Conservation (phyloP, 305 asterid genomes). For the Plantago coronopus region DNA sequence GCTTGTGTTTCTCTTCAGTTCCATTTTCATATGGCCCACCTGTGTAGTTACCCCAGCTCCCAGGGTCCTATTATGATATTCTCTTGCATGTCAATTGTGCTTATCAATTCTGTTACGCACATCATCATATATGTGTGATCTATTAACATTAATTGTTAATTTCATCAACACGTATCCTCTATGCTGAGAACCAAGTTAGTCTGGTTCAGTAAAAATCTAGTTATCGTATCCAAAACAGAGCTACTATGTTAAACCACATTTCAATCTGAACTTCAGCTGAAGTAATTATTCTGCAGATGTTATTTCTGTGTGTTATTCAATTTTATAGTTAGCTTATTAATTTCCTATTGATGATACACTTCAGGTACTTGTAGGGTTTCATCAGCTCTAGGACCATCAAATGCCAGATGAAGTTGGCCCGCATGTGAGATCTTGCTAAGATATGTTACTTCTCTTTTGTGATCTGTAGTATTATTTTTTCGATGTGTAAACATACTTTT, state of each 20-base stretch:
- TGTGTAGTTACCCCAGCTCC: background rate
- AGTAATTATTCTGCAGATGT: background rate
- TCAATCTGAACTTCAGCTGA: background rate
- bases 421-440: background rate
- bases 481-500: background rate
- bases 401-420: background rate
- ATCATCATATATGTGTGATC: too few species aligned
- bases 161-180: too few species aligned
- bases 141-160: too few species aligned
- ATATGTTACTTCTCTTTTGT: background rate
- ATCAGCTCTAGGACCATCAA: constrained; percentile 12
- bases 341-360: background rate
- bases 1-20: background rate
- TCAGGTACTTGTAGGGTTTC: constrained; percentile 15
- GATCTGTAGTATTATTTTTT: background rate
- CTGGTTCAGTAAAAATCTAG: too few species aligned
- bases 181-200: too few species aligned
- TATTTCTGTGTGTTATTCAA: background rate
- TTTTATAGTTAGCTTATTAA: background rate
- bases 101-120: background rate
- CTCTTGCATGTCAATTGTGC: background rate
- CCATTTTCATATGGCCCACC: background rate
- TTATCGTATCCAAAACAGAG: too few species aligned
- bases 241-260: constrained; percentile 2
- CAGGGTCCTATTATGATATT: background rate